Evolutionary conservation across 2,329 filamentous ascomycete species (phyloP), one percentile per base, ranked within the genome.

Genomic region (Cercospora canescens): DNA sequence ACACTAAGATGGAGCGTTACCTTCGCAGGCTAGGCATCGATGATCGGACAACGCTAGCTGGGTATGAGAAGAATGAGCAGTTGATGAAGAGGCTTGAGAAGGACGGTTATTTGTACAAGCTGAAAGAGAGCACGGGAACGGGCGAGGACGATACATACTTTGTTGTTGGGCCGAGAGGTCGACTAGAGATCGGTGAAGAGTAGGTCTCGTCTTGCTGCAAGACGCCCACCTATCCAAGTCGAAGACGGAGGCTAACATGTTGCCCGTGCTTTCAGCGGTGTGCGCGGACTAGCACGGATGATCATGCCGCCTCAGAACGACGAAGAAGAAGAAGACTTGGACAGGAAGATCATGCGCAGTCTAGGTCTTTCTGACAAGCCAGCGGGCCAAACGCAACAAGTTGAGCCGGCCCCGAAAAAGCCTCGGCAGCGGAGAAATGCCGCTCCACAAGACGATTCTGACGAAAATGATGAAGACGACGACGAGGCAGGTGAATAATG

Each of bases 131-230:
- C 69, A 79, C 80, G 72, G 88, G 87, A 1, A 69, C 71, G 1
- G 92, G 91, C 28, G 92, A 96, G 39, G 89, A 94, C 69, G 84
- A 87, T 2, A 84, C 93, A 7, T 93, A 92, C 56, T 99, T 92
- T 85, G 87, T 91, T 63, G 87, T 97, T 14, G 95, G 95, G 1
- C 90, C 93, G 6, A 86, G 95, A 24, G 94, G 91, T 6, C 95
- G 91, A 79, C 84, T 94, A 7, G 95, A 98, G 78, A 87, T 98
- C 37, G 92, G 91, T 0, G 83, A 89, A n/a, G 85, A 88, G 58
- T 52, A 52, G 28, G 45, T 52, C 45, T 14, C 26, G 45, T 50
- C 21, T 52, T 24, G 9, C 11, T 50, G 45, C 26, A 28, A 26
- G 21, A 24, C 12, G 4, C 14, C 45, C 24, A 52, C 26, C 6